Evolutionary conservation across 306 rosid genomes (phyloP), one percentile per base, ranked within the genome.

Genomic region (Carpinus fangiana): DNA sequence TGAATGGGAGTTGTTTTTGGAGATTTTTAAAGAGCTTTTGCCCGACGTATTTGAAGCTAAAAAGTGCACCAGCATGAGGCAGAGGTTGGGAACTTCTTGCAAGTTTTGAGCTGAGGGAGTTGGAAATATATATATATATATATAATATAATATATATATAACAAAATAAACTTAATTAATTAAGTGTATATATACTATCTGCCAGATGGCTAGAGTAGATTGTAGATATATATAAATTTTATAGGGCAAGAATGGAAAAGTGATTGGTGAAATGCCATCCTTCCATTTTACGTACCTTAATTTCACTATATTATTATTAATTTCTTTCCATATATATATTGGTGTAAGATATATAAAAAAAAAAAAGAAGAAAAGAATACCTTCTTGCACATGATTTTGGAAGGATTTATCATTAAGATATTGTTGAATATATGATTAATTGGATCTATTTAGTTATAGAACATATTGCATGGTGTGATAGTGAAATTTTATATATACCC

Each of bases 1-100:
- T 9, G 89, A 89, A 75, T 94, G 97, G 97, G 91, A 82, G 55
- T 20, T 61, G 69, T 94, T 94, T 76, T 51, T 94, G 87, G 90
- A 87, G 64, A 75, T 4, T 73, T 94, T 89, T 59, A 77, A 78
- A 74, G 80, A 81, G 89, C 72, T 92, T 73, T 89, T 92, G 82
- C 82, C 77, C 0, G 81, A 72, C 20, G 61, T 62, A 38, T 82
- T 94, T 21, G 86, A 85, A 72, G 78, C 80, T 45, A 82, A 75
- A 41, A 88, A 72, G 85, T 66, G 83, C 80, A 52, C 74, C 70
- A 81, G 80, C 67, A 61, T 84, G 86, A 88, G 83, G 80, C 87
- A 84, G 55, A 85, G 84, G 79, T 73, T 86, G 81, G 84, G 90
- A 84, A 83, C 81, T 70, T 85, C 84, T 64, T 84, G 93, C 85